Percentiles rank a stretch among this genome's conserved stretches.
These are phyloP conservation scores for Coemansia furcata DNA, from an alignment of 192 early-diverging fungal genomes.

Conservation along the genomic window DNA sequence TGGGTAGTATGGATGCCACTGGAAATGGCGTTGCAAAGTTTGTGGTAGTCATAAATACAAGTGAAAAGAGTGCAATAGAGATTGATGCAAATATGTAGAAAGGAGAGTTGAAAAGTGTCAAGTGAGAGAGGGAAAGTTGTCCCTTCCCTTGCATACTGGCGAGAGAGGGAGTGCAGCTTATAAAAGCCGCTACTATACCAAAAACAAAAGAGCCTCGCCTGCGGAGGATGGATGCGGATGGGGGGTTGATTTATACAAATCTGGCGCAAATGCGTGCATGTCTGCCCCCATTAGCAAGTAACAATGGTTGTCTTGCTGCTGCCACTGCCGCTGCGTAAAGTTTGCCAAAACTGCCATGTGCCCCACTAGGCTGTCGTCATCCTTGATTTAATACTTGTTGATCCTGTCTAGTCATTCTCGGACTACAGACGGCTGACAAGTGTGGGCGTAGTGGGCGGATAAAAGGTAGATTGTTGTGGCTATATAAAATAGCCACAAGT, in stretches of 20 bases:
- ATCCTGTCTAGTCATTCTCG: neutral
- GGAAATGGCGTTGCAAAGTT: neutral
- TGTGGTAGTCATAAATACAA: neutral
- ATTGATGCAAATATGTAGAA: neutral
- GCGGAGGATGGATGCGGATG: neutral
- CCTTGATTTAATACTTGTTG: neutral
- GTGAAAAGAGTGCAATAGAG: slow-evolving; percentile 1
- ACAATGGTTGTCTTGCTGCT: neutral
- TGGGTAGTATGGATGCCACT: slow-evolving; percentile 12
- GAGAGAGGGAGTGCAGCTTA: neutral
- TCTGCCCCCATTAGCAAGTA: neutral
- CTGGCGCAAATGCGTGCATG: neutral
- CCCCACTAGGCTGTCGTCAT: neutral
- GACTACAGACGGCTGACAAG: no score
- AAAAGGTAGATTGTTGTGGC: neutral
- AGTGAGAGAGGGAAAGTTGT: slow-evolving; percentile 2
- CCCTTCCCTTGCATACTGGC: neutral
- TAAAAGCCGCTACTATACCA: neutral
- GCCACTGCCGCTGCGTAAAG: neutral
- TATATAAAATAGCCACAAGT: no score
- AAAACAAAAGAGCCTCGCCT: neutral
- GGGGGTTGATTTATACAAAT: neutral
- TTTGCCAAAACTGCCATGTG: neutral
- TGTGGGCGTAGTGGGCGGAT: no score
- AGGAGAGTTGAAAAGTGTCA: neutral